Evolutionary conservation across 495 filamentous ascomycete genomes (phyloP).

Genomic region (Hypoxylon lenormandii): DNA sequence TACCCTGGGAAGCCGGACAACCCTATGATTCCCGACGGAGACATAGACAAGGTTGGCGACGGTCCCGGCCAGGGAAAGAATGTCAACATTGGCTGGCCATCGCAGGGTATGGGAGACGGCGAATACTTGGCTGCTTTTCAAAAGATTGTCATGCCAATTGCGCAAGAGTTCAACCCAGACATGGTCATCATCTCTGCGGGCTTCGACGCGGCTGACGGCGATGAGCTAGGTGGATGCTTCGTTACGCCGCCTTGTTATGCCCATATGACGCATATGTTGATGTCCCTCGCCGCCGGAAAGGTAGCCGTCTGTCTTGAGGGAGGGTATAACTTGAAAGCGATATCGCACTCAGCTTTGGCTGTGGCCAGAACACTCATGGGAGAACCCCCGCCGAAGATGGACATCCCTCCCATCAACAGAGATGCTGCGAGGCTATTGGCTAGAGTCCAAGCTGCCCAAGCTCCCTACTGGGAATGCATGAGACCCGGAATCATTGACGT

Average conservation of each 20-base stretch:
- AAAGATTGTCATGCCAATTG: slow-evolving; percentile 96
- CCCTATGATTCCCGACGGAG: slow-evolving; percentile 69
- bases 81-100: slow-evolving; percentile 93
- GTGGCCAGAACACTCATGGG: slow-evolving; percentile 95
- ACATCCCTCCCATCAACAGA: slow-evolving; percentile 61
- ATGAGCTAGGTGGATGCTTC: slow-evolving; percentile 89
- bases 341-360: slow-evolving; percentile 88
- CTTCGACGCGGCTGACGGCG: slow-evolving; percentile 94
- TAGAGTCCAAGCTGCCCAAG: slow-evolving; percentile 65
- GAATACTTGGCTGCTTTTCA: slow-evolving; percentile 98
- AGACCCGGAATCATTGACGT: slow-evolving; percentile 62
- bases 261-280: slow-evolving; percentile 99
- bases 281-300: slow-evolving; percentile 92
- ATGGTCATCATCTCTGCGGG: slow-evolving; percentile 95
- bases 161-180: slow-evolving; percentile 90
- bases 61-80: slow-evolving; percentile 85
- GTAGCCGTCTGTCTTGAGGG: slow-evolving; percentile 93
- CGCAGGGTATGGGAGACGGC: slow-evolving; percentile 93
- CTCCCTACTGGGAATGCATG: slow-evolving; percentile 73
- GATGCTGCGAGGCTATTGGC: slow-evolving; percentile 64
- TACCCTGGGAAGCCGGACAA: slow-evolving; percentile 81
- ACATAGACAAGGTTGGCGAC: slow-evolving; percentile 78
- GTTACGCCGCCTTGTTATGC: slow-evolving; percentile 92
- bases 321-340: slow-evolving; percentile 92
- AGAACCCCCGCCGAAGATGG: slow-evolving; percentile 82